Percentiles rank a stretch among this genome's conserved stretches.
These are phyloP conservation scores for Termitomyces sp. DNA, from an alignment of 768 basidiomycete species.

Conservation along the genomic window DNA sequence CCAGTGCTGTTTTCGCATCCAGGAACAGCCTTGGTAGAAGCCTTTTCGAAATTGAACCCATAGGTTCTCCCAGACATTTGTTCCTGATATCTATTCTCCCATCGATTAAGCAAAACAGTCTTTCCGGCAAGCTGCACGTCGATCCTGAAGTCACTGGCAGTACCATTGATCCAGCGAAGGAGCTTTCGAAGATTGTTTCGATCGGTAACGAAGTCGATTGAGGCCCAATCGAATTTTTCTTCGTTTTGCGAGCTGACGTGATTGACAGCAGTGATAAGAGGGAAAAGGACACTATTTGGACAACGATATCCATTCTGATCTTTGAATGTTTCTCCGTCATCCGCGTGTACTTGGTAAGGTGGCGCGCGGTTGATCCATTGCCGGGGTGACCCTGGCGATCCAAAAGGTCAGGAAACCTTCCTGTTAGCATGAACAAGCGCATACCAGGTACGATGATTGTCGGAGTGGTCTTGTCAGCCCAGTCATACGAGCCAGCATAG, in stretches of 20 bases:
- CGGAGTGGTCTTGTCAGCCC: conserved; percentile 36
- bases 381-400: conserved; percentile 40
- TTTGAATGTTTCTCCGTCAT: conserved; percentile 41
- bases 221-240: conserved; percentile 34
- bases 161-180: conserved; percentile 46
- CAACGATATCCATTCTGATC: conserved; percentile 58
- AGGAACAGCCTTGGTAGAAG: conserved; percentile 39
- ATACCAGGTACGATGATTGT: conserved; percentile 51
- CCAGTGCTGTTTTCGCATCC: conserved; percentile 48
- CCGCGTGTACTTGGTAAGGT: conserved; percentile 52
- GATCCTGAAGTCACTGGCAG: conserved; percentile 54
- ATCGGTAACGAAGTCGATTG: conserved; percentile 52
- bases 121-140: conserved; percentile 59
- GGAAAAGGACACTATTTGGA: conserved; percentile 34
- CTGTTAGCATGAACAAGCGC: conserved; percentile 3
- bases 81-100: conserved; percentile 38
- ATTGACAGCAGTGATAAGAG: conserved; percentile 59
- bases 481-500: conserved; percentile 48
- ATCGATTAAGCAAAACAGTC: conserved; percentile 61
- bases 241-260: conserved; percentile 27
- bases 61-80: conserved; percentile 36
- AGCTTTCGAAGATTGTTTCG: conserved; percentile 64
- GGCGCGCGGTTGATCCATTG: conserved; percentile 41
- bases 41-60: conserved; percentile 60
- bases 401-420: neutral